Evolutionary conservation across 164 flowering plant genomes (phyloP), one percentile per base, ranked within the genome.

Genomic region (Umbellularia californica): DNA sequence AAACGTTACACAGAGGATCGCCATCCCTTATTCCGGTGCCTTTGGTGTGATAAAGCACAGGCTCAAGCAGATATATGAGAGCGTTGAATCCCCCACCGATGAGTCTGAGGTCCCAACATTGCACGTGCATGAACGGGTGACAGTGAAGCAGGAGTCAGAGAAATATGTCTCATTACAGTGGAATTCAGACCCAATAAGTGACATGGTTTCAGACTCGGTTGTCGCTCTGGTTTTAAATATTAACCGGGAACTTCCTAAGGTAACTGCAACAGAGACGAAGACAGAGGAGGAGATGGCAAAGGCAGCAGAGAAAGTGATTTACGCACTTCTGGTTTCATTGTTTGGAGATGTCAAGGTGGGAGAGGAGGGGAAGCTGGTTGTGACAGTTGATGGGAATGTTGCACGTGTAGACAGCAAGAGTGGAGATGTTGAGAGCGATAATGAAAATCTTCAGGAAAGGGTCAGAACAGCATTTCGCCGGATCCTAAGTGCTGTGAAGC

Each of bases 191-290:
- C 99, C 98, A 3, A 86, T 93, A 14, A 91, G 97, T 70, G 99
- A 95, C 78, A 95, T 95, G 99, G 97, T 95, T 3, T 90, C 95
- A 3, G 98, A 95, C 67, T 95, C 99, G 0, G 68, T 93, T 73
- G 90, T 95, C 52, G 97, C 98, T 71, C 75, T 93, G 78, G 84
- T 95, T 70, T 70, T 93, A 35, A 93, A 93, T 73, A 89, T 88
- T 64, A 88, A 82, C 77, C 69, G 94, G 50, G 99, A 93, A 69
- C 77, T 89, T 77, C 94, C 98, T 9, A 93, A 84, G 82, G 83
- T 91, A 12, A 82, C 78, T 14, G 92, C 85, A 78, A 73, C 87
- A 1, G 99, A 92, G 75, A 80, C 72, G 23, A 82, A 81, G 71
- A 77, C 85, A 5, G 91, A 87, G 73, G 99, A 92, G 79, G 99